Evolutionary conservation across 129 eudicot species (phyloP).

Genomic region (sunflower (Helianthus annuus)): HanXRQr2.0-SUNRISE NC_035445.2:157287669-157288168

Average conservation of each 20-base stretch:
- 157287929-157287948: neutral
- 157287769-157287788: neutral
- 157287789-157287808: neutral
- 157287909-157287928: neutral
- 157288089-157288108: neutral
- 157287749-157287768: neutral
- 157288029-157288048: neutral
- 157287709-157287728: slow-evolving; percentile 3
- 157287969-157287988: neutral
- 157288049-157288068: neutral
- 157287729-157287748: neutral
- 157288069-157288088: too few relatives aligned
- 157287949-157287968: neutral
- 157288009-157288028: neutral
- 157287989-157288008: neutral
- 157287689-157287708: neutral
- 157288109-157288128: neutral
- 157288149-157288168: too few relatives aligned
- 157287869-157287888: neutral
- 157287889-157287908: neutral
- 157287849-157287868: neutral
- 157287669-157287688: neutral
- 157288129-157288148: too few relatives aligned
- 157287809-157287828: neutral
- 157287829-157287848: slow-evolving; percentile 2